Percentiles rank a stretch among this genome's conserved stretches.
phyloP scores from a whole-genome alignment of 345 rosid genomes.

The Citrus reticulata region DNA sequence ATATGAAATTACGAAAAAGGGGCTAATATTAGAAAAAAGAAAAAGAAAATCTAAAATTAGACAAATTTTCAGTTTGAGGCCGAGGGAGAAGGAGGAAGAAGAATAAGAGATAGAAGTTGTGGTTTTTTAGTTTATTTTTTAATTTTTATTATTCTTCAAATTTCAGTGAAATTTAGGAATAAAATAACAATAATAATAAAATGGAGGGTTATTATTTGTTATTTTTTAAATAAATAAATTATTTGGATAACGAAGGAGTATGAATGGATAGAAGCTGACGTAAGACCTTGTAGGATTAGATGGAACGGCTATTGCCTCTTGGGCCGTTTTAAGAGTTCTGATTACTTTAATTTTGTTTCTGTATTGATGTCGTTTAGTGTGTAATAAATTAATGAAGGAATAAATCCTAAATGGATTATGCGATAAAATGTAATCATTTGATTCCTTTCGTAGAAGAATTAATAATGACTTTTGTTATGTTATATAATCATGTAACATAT shows the following conservation, averaged over 20 bases:
- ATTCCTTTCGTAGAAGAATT: too few species aligned
- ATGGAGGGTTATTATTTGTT: neutral
- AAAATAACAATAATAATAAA: neutral
- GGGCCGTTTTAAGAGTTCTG: neutral
- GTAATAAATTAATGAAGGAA: neutral
- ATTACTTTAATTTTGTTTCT: neutral
- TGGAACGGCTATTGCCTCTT: neutral
- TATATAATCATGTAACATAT: too few species aligned
- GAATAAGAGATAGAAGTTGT: constrained; percentile 16
- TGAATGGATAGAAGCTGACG: constrained; percentile 46
- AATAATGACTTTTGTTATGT: too few species aligned
- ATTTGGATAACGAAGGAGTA: constrained; percentile 13
- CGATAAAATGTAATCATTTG: too few species aligned
- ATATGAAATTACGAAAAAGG: neutral
- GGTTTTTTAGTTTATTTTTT: constrained; percentile 9
- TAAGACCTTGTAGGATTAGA: constrained; percentile 21
- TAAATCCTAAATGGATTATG: neutral
- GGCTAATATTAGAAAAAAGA: neutral
- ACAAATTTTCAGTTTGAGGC: constrained; percentile 9
- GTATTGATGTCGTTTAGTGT: neutral
- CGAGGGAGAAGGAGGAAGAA: constrained; percentile 21
- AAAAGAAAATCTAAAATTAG: neutral
- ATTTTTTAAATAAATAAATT: neutral
- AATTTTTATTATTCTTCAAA: neutral
- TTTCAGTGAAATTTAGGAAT: neutral